These are phyloP conservation scores for Daldinia grandis DNA, from an alignment of 495 filamentous ascomycete species.

Conservation along the genomic window DNA sequence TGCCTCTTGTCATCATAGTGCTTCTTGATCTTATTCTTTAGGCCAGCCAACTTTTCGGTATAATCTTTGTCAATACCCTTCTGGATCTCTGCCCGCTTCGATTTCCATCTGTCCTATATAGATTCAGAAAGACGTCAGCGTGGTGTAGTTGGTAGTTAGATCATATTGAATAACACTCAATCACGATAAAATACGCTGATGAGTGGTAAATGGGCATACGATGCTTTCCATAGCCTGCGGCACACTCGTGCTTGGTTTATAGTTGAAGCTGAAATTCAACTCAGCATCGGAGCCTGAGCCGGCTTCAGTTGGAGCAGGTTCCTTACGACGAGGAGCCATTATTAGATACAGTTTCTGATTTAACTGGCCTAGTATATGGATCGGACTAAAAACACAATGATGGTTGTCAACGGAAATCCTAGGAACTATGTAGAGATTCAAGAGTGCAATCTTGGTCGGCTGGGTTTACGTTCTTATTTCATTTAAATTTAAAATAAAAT, in stretches of 20 bases:
- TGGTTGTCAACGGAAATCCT: too few relatives aligned
- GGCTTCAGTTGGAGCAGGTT: slow-evolving; percentile 26
- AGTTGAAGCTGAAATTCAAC: slow-evolving; percentile 6
- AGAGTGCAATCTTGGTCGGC: background rate
- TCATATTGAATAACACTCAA: background rate
- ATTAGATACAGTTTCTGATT: background rate
- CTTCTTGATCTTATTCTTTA: slow-evolving; percentile 26
- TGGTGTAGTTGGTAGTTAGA: background rate
- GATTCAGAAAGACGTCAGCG: slow-evolving; percentile 6
- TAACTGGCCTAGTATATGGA: background rate
- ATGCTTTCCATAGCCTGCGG: slow-evolving; percentile 37
- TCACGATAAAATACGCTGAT: background rate
- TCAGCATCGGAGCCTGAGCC: slow-evolving; percentile 30
- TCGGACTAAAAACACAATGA: background rate
- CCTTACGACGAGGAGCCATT: slow-evolving; percentile 29
- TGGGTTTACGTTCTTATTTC: background rate
- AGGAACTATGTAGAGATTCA: too few relatives aligned
- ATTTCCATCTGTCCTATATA: slow-evolving; percentile 32
- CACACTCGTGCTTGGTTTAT: slow-evolving; percentile 17
- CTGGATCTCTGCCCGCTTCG: slow-evolving; percentile 27
- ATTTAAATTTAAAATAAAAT: background rate
- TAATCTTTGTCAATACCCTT: slow-evolving; percentile 33
- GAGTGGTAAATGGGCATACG: slow-evolving; percentile 18
- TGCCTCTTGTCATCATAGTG: slow-evolving; percentile 17
- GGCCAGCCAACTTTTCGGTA: slow-evolving; percentile 5